phyloP scores from a whole-genome alignment of 2,329 filamentous ascomycete genomes.

The Bipolaris bicolor region DNA sequence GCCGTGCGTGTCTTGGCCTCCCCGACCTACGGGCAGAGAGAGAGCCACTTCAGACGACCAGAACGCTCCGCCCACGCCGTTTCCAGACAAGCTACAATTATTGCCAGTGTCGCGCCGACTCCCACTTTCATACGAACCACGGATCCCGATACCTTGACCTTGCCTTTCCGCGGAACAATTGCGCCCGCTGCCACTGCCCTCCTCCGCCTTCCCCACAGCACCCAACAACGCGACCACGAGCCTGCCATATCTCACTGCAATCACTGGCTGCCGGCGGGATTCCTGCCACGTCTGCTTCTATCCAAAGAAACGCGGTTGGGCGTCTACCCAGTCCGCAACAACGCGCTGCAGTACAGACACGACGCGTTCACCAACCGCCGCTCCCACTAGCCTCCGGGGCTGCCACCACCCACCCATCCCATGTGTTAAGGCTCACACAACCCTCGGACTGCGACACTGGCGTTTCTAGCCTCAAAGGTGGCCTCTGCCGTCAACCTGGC shows the following conservation, averaged over 20 bases:
- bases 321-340: slow-evolving; percentile 18
- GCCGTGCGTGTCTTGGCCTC: slow-evolving; percentile 19
- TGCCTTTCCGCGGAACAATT: slow-evolving; percentile 30
- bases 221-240: slow-evolving; percentile 36
- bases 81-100: slow-evolving; percentile 31
- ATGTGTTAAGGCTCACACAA: slow-evolving; percentile 29
- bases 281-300: slow-evolving; percentile 10
- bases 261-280: slow-evolving; percentile 2
- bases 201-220: slow-evolving; percentile 32
- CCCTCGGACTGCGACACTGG: slow-evolving; percentile 39
- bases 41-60: slow-evolving; percentile 35
- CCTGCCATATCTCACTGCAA: slow-evolving; percentile 21
- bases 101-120: slow-evolving; percentile 43
- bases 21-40: slow-evolving; percentile 32
- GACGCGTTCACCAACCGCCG: slow-evolving; percentile 37
- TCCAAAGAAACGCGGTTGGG: slow-evolving; percentile 14
- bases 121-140: slow-evolving; percentile 42
- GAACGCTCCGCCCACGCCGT: slow-evolving; percentile 37
- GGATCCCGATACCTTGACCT: slow-evolving; percentile 30
- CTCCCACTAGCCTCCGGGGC: slow-evolving; percentile 34
- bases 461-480: slow-evolving; percentile 47
- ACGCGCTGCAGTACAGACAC: slow-evolving; percentile 36
- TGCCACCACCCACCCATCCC: slow-evolving; percentile 29
- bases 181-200: slow-evolving; percentile 27
- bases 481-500: slow-evolving; percentile 51